Evolutionary conservation across 2,329 filamentous ascomycete species (phyloP), one percentile per base, ranked within the genome.

Genomic region (Monilinia polystroma): DNA sequence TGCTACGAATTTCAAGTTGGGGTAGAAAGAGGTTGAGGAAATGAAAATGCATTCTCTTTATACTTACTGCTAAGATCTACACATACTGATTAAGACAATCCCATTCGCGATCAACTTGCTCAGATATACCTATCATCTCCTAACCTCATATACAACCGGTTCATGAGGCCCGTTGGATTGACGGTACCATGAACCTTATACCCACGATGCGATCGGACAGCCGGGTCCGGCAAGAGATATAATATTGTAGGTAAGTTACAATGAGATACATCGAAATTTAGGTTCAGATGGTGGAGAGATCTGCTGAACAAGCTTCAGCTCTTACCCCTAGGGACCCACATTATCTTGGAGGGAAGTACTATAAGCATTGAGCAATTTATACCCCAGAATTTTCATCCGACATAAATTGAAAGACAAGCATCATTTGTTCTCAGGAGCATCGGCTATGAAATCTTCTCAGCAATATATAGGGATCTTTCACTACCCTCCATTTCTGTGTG

Each of bases 121-220:
- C 11, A 12, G 16, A 26, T 6, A 10, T 23, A 35, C 16, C 20
- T n/a, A 49, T 58, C 54, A 57, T 26, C 32, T 41, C 47, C 43
- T 52, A 32, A 51, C 32, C 54, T 41, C 43, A 23, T 49, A 51
- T 43, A 51, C 35, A 29, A 41, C 54, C 54, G 63, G 45, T 32
- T 65, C 53, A 16, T 52, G 18, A 51, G 62, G n/a, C 47, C 63
- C 63, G 63, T 32, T 52, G 63, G 63, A 56, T 38, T 58, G 16
- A 58, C 63, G 54, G 63, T 52, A 58, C 29, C 29, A 47, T 26
- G 43, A 51, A 52, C 54, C 54, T 58, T 51, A 51, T n/a, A 65
- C 38, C 63, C 45, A 26, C 47, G 41, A 23, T 35, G 58, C 16
- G 14, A 41, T 18, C 63, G 63, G 63, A 47, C 41, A 57, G 10